Evolutionary conservation across 2,329 filamentous ascomycete species (phyloP), one percentile per base, ranked within the genome.

Genomic region (Monosporascus sp.): DNA sequence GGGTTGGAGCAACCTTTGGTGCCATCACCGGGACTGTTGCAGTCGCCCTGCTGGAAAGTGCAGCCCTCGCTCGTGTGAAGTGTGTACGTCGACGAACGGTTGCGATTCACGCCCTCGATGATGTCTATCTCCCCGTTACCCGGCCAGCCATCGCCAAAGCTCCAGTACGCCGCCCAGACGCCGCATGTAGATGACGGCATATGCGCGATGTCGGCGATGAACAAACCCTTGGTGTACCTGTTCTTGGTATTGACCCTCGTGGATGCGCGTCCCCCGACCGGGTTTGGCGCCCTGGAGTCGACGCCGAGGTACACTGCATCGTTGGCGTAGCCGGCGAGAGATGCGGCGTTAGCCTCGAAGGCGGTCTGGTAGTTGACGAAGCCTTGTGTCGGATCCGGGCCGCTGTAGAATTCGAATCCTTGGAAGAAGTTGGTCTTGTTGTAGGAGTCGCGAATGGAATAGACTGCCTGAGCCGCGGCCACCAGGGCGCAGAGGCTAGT

Each of bases 151-250:
- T 78, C 74, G 17, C 87, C 88, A 36, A 90, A 78, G 50, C 75
- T 77, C 81, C 81, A 88, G 68, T 87, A 87, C 16, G 88, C 88
- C 1, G 88, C 88, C 89, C 89, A 93, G 16, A 83, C 80, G 36
- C 88, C 88, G 64, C 88, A 91, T 56, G 77, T 73, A 43, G 82
- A 82, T 20, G 78, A 79, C n/a, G 89, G 89, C 84, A 91, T 91
- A 68, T 92, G 88, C 9, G 75, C 77, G 54, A 91, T 81, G 65
- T 93, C 89, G 52, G 87, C 76, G 45, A 92, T 76, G 67, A 92
- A 83, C 51, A 93, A 80, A 14, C 86, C 88, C 58, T 82, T 78
- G 41, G 78, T 85, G 72, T 87, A 93, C 19, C 78, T 71, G 59
- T 84, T 81, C 57, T 81, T 84, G 63, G 86, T 88, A 36, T 80